Evolutionary conservation across 2,329 filamentous ascomycete genomes (phyloP), one percentile per base, ranked within the genome.

Genomic region (Fusarium vanettenii): DNA sequence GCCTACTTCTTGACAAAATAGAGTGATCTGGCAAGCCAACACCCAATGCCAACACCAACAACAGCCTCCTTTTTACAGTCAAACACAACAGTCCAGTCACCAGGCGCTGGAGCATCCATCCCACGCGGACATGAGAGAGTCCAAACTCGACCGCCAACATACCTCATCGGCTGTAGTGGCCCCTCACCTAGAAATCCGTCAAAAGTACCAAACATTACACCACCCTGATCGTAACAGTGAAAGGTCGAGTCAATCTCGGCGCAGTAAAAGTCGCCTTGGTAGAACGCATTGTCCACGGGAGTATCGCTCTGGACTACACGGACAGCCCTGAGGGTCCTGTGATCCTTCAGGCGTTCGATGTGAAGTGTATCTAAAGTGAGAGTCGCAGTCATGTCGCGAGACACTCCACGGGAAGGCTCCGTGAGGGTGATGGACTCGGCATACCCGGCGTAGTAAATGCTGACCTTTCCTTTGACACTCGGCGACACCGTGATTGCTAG

Each of bases 91-190:
- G 71, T 73, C 71, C 71, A 73, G 25, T 73, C 71, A 4, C 71
- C 71, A 22, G 71, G 71, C 0, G 71, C 71, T n/a, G 73, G 73
- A 11, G 71, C 71, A 41, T 73, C 71, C 71, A 73, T 74, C 14
- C 71, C 71, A 33, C 71, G 50, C 0, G 71, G 71, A 43, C 73
- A 71, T 11, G 67, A 41, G 10, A 73, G 71, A 3, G 59, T 60
- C 71, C 71, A 73, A 1, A 71, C 71, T 25, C 68, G 67, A 11
- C 45, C 39, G 5, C 71, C 71, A 1, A 74, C 29, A 55, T 71
- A 64, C 33, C 55, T n/a, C 71, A 73, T 73, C 16, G 67, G 71
- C 9, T 74, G 67, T 52, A 71, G 63, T 5, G 71, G 59, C 3
- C 71, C 73, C 5, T 74, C 29, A 20, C 71, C 71, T 9, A 73